A percentile compares a stretch with the other conserved stretches of the same genome.
phyloP scores from a whole-genome alignment of 106 monocot species.

The Dendrobium catenatum region DNA sequence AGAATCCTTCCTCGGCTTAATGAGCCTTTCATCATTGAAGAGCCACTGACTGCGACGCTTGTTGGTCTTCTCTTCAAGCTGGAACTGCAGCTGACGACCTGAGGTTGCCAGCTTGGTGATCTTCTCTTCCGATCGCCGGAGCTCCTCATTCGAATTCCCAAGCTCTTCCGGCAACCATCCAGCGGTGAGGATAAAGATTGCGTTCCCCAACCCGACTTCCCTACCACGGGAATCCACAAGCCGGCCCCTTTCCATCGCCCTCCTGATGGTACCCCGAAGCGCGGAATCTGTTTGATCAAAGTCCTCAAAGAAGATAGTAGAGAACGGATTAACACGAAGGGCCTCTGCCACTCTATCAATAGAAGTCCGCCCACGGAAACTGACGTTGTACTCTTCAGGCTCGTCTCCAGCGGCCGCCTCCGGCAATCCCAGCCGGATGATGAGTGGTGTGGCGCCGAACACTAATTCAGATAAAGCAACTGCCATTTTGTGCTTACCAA shows the following conservation, averaged over 20 bases:
- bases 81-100: constrained; percentile 53
- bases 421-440: constrained; percentile 19
- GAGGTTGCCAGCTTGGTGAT: constrained; percentile 30
- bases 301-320: constrained; percentile 60
- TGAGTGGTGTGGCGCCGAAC: constrained; percentile 35
- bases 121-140: constrained; percentile 36
- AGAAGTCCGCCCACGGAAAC: constrained; percentile 38
- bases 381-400: constrained; percentile 14
- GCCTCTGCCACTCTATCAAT: constrained; percentile 48
- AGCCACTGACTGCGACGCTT: constrained; percentile 51
- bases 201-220: constrained; percentile 60
- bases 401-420: constrained; percentile 3
- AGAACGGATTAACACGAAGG: constrained; percentile 55
- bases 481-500: constrained; percentile 89
- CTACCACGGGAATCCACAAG: constrained; percentile 69
- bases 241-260: constrained; percentile 64
- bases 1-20: constrained; percentile 39
- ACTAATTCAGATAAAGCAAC: constrained; percentile 57
- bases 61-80: constrained; percentile 22
- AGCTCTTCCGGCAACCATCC: constrained; percentile 48
- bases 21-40: constrained; percentile 4
- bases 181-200: constrained; percentile 55
- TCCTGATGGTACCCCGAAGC: constrained; percentile 36
- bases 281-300: constrained; percentile 45
- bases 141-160: constrained; percentile 12